Conservation (phyloP, 331 rosid genomes). For the Pyracantha coccinea region DNA sequence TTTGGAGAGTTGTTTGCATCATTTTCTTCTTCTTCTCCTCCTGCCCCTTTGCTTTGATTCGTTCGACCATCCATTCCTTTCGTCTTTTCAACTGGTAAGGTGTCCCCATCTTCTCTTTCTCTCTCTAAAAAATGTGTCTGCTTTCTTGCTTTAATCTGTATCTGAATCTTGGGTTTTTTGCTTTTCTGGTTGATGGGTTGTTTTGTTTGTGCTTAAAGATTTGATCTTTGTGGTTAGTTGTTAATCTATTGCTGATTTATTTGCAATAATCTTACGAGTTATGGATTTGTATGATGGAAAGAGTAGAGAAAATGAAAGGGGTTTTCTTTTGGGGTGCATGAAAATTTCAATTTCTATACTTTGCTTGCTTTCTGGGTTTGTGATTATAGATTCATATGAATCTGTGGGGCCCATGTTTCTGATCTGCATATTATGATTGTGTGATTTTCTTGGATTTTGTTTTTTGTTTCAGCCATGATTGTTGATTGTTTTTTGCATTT, state of each 20-base stretch:
- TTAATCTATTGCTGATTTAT: background rate
- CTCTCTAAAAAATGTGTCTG: background rate
- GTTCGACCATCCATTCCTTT: background rate
- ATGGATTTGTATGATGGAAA: background rate
- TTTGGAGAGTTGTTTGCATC: background rate
- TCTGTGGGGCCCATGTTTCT: background rate
- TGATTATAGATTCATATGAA: background rate
- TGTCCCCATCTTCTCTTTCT: background rate
- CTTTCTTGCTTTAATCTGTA: background rate
- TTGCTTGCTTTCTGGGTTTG: background rate
- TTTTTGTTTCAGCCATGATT: background rate
- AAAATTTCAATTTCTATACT: background rate
- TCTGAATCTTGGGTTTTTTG: background rate
- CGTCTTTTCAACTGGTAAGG: slow-evolving; percentile 18
- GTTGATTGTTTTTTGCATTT: background rate
- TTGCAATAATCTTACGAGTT: background rate
- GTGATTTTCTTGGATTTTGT: background rate
- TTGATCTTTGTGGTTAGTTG: background rate
- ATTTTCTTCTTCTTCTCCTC: background rate
- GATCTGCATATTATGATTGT: slow-evolving; percentile 7
- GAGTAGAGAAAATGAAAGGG: background rate
- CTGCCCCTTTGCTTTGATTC: background rate
- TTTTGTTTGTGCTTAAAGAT: slow-evolving; percentile 6
- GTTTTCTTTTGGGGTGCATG: background rate
- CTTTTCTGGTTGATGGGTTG: background rate